Evolutionary conservation across 2,329 filamentous ascomycete genomes (phyloP), one percentile per base, ranked within the genome.

Genomic region (Fusarium napiforme): DNA sequence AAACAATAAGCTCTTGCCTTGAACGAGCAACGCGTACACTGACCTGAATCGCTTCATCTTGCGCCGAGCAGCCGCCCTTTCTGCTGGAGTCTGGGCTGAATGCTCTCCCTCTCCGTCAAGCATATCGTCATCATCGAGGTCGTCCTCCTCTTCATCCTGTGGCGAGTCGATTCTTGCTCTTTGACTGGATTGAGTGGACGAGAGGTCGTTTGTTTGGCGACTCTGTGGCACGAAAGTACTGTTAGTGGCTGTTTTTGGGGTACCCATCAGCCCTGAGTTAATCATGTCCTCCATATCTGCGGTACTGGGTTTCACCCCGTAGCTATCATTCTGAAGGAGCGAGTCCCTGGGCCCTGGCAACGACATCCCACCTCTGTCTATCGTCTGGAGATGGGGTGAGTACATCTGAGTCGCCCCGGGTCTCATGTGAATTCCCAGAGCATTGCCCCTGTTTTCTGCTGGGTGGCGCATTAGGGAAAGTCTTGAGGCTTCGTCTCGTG

Each of bases 41-140:
- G 86, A 93, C 92, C 93, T 89, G 80, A 96, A 96, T 65, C 93
- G 87, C 86, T 96, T 96, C 93, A 91, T 92, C 81, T 92, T 92
- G 72, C 88, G 86, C 59, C 87, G 84, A 75, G 86, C 89, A 64
- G 85, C 89, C 40, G 85, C 86, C 64, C 86, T 85, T 79, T 91
- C 90, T 36, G 88, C 89, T 28, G 85, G 86, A 14, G 86, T 89
- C 77, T 87, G 87, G 39, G 85, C 83, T n/a, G 79, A 68, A 21
- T 73, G 64, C 10, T 80, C 69, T 46, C 78, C 73, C 7, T 81
- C 80, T 28, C 67, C 84, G 45, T 90, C 88, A 42, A 86, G 76
- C 83, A 88, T 87, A 32, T 89, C 87, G 45, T 91, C 89, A 34
- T 91, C 89, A 9, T 91, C 89, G 23, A 78, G 75, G 14, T 85